These are phyloP conservation scores for Tremella yokohamensis DNA, from an alignment of 768 basidiomycete genomes.

Conservation along the genomic window DNA sequence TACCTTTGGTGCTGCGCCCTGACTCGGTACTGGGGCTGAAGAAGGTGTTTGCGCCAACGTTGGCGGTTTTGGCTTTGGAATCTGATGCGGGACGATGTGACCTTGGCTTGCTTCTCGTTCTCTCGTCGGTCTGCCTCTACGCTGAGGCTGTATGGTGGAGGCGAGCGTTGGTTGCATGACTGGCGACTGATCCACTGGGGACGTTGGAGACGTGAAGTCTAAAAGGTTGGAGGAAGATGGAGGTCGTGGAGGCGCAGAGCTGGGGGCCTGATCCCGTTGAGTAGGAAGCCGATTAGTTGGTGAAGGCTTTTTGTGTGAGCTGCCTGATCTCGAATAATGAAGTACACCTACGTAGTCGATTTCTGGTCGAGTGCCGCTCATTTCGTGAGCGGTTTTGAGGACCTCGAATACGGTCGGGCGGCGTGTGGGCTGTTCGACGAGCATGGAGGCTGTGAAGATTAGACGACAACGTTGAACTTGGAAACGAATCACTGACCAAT, in stretches of 20 bases:
- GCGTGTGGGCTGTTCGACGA: conserved; percentile 81
- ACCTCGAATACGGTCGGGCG: conserved; percentile 86
- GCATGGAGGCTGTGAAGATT: conserved; percentile 68
- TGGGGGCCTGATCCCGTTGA: conserved; percentile 6
- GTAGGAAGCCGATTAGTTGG: conserved; percentile 25
- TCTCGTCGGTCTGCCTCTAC: conserved; percentile 45
- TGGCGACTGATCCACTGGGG: conserved; percentile 13
- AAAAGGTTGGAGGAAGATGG: conserved; percentile 32
- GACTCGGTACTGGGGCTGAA: not conserved
- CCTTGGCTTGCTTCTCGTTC: conserved; percentile 23
- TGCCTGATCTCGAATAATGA: not conserved
- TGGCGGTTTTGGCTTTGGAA: not conserved
- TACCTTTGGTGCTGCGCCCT: conserved; percentile 4
- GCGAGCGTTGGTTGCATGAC: conserved; percentile 29
- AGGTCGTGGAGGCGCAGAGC: conserved; percentile 11
- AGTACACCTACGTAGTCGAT: conserved; percentile 61
- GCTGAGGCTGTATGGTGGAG: conserved; percentile 42
- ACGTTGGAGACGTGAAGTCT: conserved; percentile 35
- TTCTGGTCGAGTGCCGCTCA: conserved; percentile 80
- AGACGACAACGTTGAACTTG: not conserved
- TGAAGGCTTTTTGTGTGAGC: conserved; percentile 21
- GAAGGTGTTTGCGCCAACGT: conserved; percentile 2
- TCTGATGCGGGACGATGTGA: conserved; percentile 6
- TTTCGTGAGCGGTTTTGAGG: conserved; percentile 72
- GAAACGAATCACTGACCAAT: conserved; percentile 60